These are phyloP conservation scores for Clarireedia paspali DNA, from an alignment of 2,329 filamentous ascomycete species.

Conservation along the genomic window DNA sequence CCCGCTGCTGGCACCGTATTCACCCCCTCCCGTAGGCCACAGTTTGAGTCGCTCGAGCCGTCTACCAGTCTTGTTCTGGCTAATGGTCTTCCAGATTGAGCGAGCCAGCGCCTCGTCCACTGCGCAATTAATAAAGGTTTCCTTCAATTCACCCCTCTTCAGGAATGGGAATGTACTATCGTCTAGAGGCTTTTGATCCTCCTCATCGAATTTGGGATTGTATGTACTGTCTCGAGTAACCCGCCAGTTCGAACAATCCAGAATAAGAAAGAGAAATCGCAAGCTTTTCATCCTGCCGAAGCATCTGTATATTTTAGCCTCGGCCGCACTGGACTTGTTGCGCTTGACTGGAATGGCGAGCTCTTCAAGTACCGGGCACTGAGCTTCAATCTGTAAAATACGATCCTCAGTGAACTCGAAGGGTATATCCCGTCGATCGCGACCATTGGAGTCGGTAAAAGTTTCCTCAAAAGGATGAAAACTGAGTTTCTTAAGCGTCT, in stretches of 20 bases:
- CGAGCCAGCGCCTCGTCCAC: conserved; percentile 10
- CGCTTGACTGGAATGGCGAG: conserved; percentile 8
- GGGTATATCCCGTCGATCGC: not conserved
- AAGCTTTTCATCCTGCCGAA: conserved; percentile 10
- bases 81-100: conserved; percentile 12
- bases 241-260: conserved; percentile 12
- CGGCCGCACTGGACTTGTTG: not conserved
- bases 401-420: conserved; percentile 9
- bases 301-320: conserved; percentile 7
- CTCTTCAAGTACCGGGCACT: conserved; percentile 9
- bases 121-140: conserved; percentile 11
- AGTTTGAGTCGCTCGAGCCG: conserved; percentile 8
- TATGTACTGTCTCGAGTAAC: conserved; percentile 5
- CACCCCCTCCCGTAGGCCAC: conserved; percentile 4
- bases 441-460: not conserved
- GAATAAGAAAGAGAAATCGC: conserved; percentile 9
- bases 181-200: not conserved
- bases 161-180: not conserved
- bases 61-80: conserved; percentile 7
- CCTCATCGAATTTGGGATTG: conserved; percentile 7
- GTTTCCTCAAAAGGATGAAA: conserved; percentile 4
- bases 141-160: conserved; percentile 5
- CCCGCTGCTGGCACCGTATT: not conserved
- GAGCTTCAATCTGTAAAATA: conserved; percentile 9
- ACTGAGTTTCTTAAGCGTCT: conserved; percentile 8